A percentile compares a stretch with the other conserved stretches of the same genome.
These are phyloP conservation scores for Albatrellus ellisii DNA, from an alignment of 768 basidiomycete species.

Conservation along the genomic window DNA sequence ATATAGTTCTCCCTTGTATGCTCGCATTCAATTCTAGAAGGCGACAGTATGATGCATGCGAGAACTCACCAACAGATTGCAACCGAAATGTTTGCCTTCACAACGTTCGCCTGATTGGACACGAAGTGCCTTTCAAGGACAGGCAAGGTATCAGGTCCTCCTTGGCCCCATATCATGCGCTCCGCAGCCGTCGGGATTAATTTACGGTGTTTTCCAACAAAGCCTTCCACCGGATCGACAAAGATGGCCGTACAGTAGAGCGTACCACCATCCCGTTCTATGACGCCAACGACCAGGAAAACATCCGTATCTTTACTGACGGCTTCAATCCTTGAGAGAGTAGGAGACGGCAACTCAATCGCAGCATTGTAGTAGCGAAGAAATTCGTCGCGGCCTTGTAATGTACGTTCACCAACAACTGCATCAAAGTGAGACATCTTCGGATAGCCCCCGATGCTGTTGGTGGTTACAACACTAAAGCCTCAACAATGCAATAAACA, in stretches of 20 bases:
- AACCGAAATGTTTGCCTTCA: conserved; percentile 34
- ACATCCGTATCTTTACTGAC: conserved; percentile 35
- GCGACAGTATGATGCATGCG: not conserved
- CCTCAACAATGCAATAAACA: not conserved
- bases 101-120: conserved; percentile 10
- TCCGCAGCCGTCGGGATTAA: conserved; percentile 49
- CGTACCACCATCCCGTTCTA: conserved; percentile 46
- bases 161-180: conserved; percentile 49
- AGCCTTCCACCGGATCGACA: conserved; percentile 31
- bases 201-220: conserved; percentile 52
- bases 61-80: conserved; percentile 48
- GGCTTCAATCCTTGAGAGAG: conserved; percentile 31
- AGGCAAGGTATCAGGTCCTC: conserved; percentile 40
- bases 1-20: conserved; percentile 55
- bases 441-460: conserved; percentile 46
- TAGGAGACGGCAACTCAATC: conserved; percentile 41
- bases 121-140: conserved; percentile 30
- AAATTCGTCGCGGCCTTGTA: conserved; percentile 45
- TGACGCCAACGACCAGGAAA: conserved; percentile 45
- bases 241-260: conserved; percentile 50
- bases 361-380: conserved; percentile 40
- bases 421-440: conserved; percentile 41
- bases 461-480: too few species aligned
- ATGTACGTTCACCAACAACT: conserved; percentile 34
- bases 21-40: not conserved